Evolutionary conservation across 2,329 filamentous ascomycete genomes (phyloP).

Genomic region (Fusarium buharicum): DNA sequence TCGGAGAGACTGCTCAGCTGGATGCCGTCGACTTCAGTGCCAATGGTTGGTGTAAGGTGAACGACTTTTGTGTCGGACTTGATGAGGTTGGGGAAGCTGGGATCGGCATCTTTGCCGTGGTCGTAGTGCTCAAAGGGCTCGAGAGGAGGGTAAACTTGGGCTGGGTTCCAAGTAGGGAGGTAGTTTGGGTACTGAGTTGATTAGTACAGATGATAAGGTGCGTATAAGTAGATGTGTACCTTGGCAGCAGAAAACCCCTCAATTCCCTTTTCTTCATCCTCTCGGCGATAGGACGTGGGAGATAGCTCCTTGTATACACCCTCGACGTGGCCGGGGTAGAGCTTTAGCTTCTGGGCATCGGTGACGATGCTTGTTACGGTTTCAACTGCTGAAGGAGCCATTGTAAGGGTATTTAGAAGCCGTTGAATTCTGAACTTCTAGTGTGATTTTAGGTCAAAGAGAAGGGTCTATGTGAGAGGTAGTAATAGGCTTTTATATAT

Average conservation of each 20-base stretch:
- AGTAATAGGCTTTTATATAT: constrained; percentile 30
- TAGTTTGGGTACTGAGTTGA: constrained; percentile 73
- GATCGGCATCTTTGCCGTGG: constrained; percentile 79
- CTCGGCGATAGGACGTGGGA: constrained; percentile 33
- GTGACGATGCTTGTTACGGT: constrained; percentile 22
- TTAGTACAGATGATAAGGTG: not conserved
- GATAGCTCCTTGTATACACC: constrained; percentile 43
- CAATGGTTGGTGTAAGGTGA: constrained; percentile 77
- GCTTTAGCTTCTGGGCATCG: constrained; percentile 40
- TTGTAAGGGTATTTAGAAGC: not conserved
- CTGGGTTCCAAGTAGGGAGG: constrained; percentile 75
- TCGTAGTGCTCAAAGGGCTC: constrained; percentile 78
- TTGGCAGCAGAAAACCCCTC: constrained; percentile 41
- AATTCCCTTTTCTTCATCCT: constrained; percentile 36
- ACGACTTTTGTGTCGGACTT: constrained; percentile 60
- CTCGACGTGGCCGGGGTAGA: constrained; percentile 44
- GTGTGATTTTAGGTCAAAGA: not conserved
- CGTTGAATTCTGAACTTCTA: not conserved
- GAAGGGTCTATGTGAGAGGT: not conserved
- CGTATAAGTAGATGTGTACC: not conserved
- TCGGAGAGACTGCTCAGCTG: constrained; percentile 75
- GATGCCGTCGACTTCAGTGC: constrained; percentile 75
- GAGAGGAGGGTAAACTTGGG: constrained; percentile 72
- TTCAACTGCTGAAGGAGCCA: constrained; percentile 44
- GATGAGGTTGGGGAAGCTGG: constrained; percentile 74